Conservation (phyloP, 805 yeast genomes). For the Yarrowia phangngaensis region DNA sequence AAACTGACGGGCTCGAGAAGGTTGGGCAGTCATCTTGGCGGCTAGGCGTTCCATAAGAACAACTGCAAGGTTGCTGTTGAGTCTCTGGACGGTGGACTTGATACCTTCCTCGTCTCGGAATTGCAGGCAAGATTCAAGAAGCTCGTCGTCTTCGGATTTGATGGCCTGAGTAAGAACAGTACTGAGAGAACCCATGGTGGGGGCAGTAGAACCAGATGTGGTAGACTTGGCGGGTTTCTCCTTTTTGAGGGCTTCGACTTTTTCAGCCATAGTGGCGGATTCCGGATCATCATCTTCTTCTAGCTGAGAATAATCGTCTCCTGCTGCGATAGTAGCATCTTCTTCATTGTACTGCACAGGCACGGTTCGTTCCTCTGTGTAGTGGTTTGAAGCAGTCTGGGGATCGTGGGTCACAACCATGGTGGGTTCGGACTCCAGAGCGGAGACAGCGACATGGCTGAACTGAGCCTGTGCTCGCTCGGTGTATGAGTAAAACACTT, state of each 20-base stretch:
- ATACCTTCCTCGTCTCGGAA: slow-evolving; percentile 51
- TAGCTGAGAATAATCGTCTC: slow-evolving; percentile 37
- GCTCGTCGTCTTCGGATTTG: slow-evolving; percentile 76
- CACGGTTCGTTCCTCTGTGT: slow-evolving; percentile 22
- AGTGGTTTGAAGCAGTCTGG: slow-evolving; percentile 29
- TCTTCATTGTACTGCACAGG: slow-evolving; percentile 37
- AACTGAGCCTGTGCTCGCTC: slow-evolving; percentile 28
- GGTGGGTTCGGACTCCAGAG: slow-evolving; percentile 17
- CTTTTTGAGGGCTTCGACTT: slow-evolving; percentile 40
- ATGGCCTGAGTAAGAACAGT: slow-evolving; percentile 85
- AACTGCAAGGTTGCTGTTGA: slow-evolving; percentile 47
- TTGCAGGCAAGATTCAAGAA: slow-evolving; percentile 76
- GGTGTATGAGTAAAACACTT: slow-evolving; percentile 18
- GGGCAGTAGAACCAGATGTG: slow-evolving; percentile 31
- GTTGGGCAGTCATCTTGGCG: slow-evolving; percentile 49
- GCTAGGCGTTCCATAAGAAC: slow-evolving; percentile 48
- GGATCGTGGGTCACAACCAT: slow-evolving; percentile 31
- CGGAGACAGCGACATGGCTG: slow-evolving; percentile 7
- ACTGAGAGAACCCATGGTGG: slow-evolving; percentile 40
- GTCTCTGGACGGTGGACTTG: slow-evolving; percentile 52
- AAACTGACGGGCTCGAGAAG: slow-evolving; percentile 50
- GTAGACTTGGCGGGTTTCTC: slow-evolving; percentile 27
- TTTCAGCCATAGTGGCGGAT: slow-evolving; percentile 45
- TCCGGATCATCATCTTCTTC: slow-evolving; percentile 41
- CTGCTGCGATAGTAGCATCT: slow-evolving; percentile 39